Base-by-base conservation (phyloP, 2,329 filamentous ascomycete species). In the Aspergillus sp. region DNA sequence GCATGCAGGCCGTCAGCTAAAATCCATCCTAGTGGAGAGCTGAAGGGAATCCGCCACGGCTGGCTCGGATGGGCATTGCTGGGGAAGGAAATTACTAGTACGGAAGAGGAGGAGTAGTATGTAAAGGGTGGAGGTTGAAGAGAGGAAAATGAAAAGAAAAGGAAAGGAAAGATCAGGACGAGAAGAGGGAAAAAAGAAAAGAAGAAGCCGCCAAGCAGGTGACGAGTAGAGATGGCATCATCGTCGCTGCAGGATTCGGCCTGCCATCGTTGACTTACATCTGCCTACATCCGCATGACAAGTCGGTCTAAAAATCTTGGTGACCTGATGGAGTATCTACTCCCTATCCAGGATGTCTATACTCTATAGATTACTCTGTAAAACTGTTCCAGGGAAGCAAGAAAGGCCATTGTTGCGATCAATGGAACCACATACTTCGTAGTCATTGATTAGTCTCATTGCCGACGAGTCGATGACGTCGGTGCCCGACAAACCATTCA, bases 51-150 rank as follows among this genome's bases (percentile, higher is more conserved):
- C 50, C 46, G 56, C 24, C 47, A 58, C 62, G 62, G 62, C 62
- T 63, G 60, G 62, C 47, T 58, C 60, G 62, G 58, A 61, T 61
- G 55, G 26, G 54, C 54, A 63, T 61, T 29, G 56, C 54, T 64
- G 32, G 12, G 32, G 32, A 36, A 36, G 32, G 32, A 36, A 12
- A 12, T 36, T 12, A 14, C 10, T 11, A 36, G 26, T 22, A 7
- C 24, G 20, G 42, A 7, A 32, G 9, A 49, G 29, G 20, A 24
- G 14, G 24, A 49, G 52, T 46, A 26, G 24, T 18, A 20, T 42
- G 20, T 31, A 42, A 20, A 22, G 24, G 24, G 24, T 24, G 24
- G 24, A 24, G 24, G 24, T 24, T 24, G 31, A 53, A 47, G 49
- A 32, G 4, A 47, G 26, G 49, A 45, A 42, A 32, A 29, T 29